Base-by-base conservation (phyloP, 2,329 filamentous ascomycete species). In the Lasiodiplodia sp. region DNA sequence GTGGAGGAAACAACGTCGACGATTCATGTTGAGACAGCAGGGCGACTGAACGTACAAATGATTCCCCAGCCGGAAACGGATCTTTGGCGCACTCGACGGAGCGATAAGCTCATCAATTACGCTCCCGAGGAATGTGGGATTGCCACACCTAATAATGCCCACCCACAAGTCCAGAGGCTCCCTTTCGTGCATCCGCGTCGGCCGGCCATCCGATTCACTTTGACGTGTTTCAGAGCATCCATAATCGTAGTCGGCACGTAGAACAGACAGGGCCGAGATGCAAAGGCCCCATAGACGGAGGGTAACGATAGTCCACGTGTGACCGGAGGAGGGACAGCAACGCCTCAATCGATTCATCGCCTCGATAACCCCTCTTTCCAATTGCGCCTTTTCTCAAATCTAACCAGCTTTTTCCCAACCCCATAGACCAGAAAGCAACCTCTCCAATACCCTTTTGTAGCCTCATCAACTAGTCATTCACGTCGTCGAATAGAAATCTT, bases 381-480 rank as follows among this genome's bases (percentile, higher is more conserved):
- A 38, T 52, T 64, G 47, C 60, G 60, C 60, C 60, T 52, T 34
- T 64, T 16, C 60, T 40, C 40, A 25, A 40, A n/a, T 64, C 60
- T 53, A 64, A 8, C 52, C 25, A 16, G 28, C 12, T 64, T 37
- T 31, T 14, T 14, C 57, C 44, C 23, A 21, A 4, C 38, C 31
- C 44, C 49, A 49, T 63, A 51, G 40, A 12, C 23, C 38, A 37
- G 23, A 64, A 38, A 12, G 12, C 28, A 52, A 34, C 58, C n/a
- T 23, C n/a, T 14, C 60, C 40, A 63, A 64, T 31, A 52, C 60
- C 60, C 28, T 64, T 64, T 64, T 52, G 44, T 53, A 52, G 31
- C 25, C 47, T 25, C 23, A 31, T 47, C 57, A 64, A 25, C 60
- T 64, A 14, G 60, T 64, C 60, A 37, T 64, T 38, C 60, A 64